These are phyloP conservation scores for Ramalina intermedia DNA, from an alignment of 495 filamentous ascomycete species.

Conservation along the genomic window DNA sequence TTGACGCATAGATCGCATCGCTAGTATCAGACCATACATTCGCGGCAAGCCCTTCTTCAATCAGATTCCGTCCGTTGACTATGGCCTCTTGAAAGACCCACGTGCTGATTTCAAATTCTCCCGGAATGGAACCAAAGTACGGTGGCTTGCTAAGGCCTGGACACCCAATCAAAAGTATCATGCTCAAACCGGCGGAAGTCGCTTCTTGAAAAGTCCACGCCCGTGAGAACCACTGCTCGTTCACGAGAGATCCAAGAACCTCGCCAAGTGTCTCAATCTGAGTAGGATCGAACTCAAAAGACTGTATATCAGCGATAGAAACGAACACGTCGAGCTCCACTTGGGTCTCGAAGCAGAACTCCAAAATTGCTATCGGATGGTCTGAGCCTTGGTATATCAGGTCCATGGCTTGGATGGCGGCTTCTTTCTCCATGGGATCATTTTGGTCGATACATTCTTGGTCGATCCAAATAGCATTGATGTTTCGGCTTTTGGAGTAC, in stretches of 20 bases:
- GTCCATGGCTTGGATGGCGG: slow-evolving; percentile 28
- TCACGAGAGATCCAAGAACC: not conserved
- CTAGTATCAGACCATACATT: slow-evolving; percentile 4
- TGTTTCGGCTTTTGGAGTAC: not conserved
- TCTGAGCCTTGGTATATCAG: slow-evolving; percentile 22
- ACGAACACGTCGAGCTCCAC: slow-evolving; percentile 3
- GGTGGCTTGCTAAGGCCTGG: slow-evolving; percentile 3
- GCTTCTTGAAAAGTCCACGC: slow-evolving; percentile 11
- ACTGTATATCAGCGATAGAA: not conserved
- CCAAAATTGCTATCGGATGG: slow-evolving; percentile 15
- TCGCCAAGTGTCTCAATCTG: slow-evolving; percentile 1
- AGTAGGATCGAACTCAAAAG: slow-evolving; percentile 5
- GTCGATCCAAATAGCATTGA: slow-evolving; percentile 26
- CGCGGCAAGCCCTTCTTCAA: slow-evolving; percentile 4
- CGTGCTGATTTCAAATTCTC: slow-evolving; percentile 3
- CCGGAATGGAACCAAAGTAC: not conserved
- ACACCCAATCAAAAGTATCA: slow-evolving; percentile 5
- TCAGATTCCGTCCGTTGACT: slow-evolving; percentile 2
- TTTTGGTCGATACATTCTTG: slow-evolving; percentile 27
- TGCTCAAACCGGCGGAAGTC: slow-evolving; percentile 5
- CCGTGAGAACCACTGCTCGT: slow-evolving; percentile 9
- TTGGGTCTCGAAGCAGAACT: slow-evolving; percentile 2
- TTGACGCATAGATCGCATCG: slow-evolving; percentile 1
- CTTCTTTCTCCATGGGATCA: slow-evolving; percentile 19
- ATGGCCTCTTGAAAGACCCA: slow-evolving; percentile 8